phyloP scores from a whole-genome alignment of 305 asterid species.

The Solanum chacoense region DNA sequence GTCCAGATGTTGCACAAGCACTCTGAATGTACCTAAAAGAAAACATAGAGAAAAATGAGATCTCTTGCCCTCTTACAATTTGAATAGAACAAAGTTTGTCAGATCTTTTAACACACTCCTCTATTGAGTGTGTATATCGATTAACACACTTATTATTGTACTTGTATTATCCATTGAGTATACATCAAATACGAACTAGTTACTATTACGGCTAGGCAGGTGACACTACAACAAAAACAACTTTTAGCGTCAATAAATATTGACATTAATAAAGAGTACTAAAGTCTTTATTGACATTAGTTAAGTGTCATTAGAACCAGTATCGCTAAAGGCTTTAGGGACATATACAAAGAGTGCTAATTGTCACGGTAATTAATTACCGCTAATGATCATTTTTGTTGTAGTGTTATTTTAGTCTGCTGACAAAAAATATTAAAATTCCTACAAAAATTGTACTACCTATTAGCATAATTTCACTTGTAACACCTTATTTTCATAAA shows the following conservation, averaged over 20 bases:
- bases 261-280: too few species aligned
- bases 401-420: not conserved
- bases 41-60: not conserved
- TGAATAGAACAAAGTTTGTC: not conserved
- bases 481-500: not conserved
- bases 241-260: too few species aligned
- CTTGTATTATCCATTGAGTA: not conserved
- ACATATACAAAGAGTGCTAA: too few species aligned
- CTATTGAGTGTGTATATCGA: not conserved
- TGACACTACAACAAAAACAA: not conserved
- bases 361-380: too few species aligned
- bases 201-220: not conserved
- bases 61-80: not conserved
- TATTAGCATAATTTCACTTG: not conserved
- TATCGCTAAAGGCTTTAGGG: too few species aligned
- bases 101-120: not conserved
- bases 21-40: slow-evolving; percentile 32
- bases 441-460: not conserved
- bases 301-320: too few species aligned
- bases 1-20: slow-evolving; percentile 38
- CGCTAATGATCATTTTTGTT: too few species aligned
- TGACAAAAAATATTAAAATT: not conserved
- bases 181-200: not conserved
- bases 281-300: too few species aligned
- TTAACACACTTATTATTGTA: not conserved